Percentiles rank a stretch among this genome's conserved stretches.
phyloP scores from a whole-genome alignment of 805 yeast genomes.

The Lipomyces chichibuensis region DNA sequence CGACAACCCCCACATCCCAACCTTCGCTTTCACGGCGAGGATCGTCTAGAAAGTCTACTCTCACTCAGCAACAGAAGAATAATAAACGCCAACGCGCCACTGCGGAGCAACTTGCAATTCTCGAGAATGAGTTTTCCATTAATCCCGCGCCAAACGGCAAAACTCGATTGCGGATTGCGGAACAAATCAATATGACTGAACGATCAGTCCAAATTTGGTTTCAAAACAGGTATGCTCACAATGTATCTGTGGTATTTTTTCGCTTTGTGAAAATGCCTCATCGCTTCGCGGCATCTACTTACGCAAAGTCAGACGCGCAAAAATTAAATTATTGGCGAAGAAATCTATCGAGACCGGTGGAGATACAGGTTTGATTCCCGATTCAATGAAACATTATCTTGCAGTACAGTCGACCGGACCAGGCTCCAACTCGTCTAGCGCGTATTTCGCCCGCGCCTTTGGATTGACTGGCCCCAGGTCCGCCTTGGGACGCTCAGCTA shows the following conservation, averaged over 20 bases:
- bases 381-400: slow-evolving; percentile 33
- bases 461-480: slow-evolving; percentile 16
- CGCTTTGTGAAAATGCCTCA: neutral
- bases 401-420: slow-evolving; percentile 30
- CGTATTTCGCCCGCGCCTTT: slow-evolving; percentile 31
- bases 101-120: slow-evolving; percentile 74
- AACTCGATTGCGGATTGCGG: slow-evolving; percentile 56
- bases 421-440: slow-evolving; percentile 18
- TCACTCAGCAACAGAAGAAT: slow-evolving; percentile 45
- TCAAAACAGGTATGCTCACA: slow-evolving; percentile 55
- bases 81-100: slow-evolving; percentile 69
- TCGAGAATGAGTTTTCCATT: slow-evolving; percentile 67
- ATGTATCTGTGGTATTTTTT: neutral
- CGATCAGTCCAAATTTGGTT: slow-evolving; percentile 92
- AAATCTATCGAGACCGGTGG: slow-evolving; percentile 35
- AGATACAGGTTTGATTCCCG: slow-evolving; percentile 31
- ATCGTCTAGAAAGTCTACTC: slow-evolving; percentile 26
- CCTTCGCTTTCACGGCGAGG: slow-evolving; percentile 18
- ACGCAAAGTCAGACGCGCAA: slow-evolving; percentile 27
- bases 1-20: slow-evolving; percentile 8
- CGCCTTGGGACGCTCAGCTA: slow-evolving; percentile 28
- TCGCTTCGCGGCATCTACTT: neutral
- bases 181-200: slow-evolving; percentile 78
- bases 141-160: slow-evolving; percentile 66
- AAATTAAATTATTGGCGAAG: slow-evolving; percentile 33